A percentile compares a stretch with the other conserved stretches of the same genome.
These are phyloP conservation scores for Oryza longistaminata DNA, from an alignment of 176 grass and related monocot species.

Conservation along the genomic window DNA sequence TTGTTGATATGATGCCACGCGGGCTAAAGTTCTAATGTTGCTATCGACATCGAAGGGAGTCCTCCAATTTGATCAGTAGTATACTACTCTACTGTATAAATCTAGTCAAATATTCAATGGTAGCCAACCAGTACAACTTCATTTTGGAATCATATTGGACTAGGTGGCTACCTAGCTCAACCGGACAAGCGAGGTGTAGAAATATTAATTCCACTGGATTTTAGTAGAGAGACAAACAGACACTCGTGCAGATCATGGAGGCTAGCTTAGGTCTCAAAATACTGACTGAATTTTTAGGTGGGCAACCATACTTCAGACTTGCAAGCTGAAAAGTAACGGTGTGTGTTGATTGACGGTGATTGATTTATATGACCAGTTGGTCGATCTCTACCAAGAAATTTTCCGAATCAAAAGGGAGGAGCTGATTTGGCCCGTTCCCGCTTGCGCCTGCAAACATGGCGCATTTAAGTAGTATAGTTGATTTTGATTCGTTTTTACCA, in stretches of 20 bases:
- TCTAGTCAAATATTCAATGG: neutral
- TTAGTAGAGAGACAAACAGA: too few species aligned
- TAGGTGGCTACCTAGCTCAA: neutral
- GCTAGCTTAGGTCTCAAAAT: neutral
- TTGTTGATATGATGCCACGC: neutral
- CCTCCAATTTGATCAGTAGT: neutral
- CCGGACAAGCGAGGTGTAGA: neutral
- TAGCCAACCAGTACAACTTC: constrained; percentile 10
- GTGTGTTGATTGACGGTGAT: neutral
- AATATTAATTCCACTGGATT: neutral
- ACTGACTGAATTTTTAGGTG: constrained; percentile 2
- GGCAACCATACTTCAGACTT: neutral
- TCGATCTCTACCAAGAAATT: neutral
- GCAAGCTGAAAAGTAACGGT: neutral
- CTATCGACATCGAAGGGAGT: neutral
- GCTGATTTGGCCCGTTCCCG: neutral
- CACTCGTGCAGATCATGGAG: neutral
- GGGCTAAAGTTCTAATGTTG: neutral
- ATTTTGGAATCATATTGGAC: neutral
- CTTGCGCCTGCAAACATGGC: neutral
- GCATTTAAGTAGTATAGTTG: neutral
- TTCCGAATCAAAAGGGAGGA: neutral
- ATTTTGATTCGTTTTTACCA: neutral
- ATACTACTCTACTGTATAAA: neutral
- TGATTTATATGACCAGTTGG: neutral